These are phyloP conservation scores for Rhizophlyctis rosea DNA, from an alignment of 192 early-diverging fungal species.

Conservation along the genomic window DNA sequence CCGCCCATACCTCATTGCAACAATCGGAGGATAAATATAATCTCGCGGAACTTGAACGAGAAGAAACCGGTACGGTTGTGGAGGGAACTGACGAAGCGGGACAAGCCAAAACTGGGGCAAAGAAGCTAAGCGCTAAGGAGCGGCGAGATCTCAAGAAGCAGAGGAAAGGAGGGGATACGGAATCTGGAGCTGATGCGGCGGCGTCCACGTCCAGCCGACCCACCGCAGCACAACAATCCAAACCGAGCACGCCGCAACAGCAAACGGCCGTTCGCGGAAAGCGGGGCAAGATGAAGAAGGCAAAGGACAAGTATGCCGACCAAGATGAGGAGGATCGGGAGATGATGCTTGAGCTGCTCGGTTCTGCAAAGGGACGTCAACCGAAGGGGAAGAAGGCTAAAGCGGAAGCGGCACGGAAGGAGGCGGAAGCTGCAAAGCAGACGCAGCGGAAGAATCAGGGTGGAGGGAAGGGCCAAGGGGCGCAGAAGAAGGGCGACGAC, in stretches of 20 bases:
- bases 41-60: slow-evolving; percentile 29
- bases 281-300: slow-evolving; percentile 83
- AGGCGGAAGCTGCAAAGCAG: slow-evolving; percentile 4
- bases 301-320: slow-evolving; percentile 91
- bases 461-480: neutral
- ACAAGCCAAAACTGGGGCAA: slow-evolving; percentile 36
- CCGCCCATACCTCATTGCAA: too few species aligned
- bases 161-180: slow-evolving; percentile 22
- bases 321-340: slow-evolving; percentile 91
- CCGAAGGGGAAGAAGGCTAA: slow-evolving; percentile 72
- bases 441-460: slow-evolving; percentile 5
- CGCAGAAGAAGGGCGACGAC: slow-evolving; percentile 24
- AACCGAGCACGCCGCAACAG: slow-evolving; percentile 20
- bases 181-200: slow-evolving; percentile 4
- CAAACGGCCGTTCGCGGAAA: slow-evolving; percentile 71
- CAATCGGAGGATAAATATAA: slow-evolving; percentile 26
- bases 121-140: slow-evolving; percentile 74
- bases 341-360: slow-evolving; percentile 77
- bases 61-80: slow-evolving; percentile 16
- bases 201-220: slow-evolving; percentile 4
- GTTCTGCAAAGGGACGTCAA: slow-evolving; percentile 66
- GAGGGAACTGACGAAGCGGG: slow-evolving; percentile 5
- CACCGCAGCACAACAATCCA: neutral
- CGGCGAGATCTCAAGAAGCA: slow-evolving; percentile 76
- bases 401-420: slow-evolving; percentile 41